Conservation (phyloP, 2,329 filamentous ascomycete species). For the Dryadomyces quercivorus region DNA sequence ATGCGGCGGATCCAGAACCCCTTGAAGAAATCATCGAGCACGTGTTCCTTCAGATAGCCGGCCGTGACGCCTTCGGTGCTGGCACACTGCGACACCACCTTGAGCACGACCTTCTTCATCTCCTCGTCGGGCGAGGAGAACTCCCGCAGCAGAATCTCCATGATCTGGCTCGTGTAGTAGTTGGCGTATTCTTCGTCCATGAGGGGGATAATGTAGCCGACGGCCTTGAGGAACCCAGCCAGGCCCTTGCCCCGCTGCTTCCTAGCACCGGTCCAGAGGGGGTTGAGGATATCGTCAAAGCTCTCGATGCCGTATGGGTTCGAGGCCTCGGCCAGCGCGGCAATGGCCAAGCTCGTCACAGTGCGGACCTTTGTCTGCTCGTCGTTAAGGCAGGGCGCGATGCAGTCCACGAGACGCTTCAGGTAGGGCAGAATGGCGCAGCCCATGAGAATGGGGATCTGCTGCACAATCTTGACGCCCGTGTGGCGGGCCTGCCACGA, state of each 20-base stretch:
- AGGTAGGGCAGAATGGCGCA: conserved; percentile 92
- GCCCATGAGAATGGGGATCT: conserved; percentile 97
- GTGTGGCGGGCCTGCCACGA: conserved; percentile 98
- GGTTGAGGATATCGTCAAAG: conserved; percentile 95
- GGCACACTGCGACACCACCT: conserved; percentile 92
- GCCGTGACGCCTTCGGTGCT: conserved; percentile 91
- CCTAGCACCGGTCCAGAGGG: conserved; percentile 88
- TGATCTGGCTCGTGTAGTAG: conserved; percentile 97
- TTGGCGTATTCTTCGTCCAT: conserved; percentile 99
- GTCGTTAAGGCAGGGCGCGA: conserved; percentile 89
- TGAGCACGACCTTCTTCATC: conserved; percentile 99
- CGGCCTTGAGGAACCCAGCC: conserved; percentile 91
- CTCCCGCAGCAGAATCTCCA: conserved; percentile 93
- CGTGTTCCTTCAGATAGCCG: conserved; percentile 87
- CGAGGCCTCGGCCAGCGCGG: conserved; percentile 86
- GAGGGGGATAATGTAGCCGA: conserved; percentile 93
- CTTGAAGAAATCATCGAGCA: conserved; percentile 95
- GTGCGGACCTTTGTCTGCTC: conserved; percentile 97
- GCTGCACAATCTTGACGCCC: conserved; percentile 97
- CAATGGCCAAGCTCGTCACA: conserved; percentile 88
- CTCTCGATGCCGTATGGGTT: conserved; percentile 99
- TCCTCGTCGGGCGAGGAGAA: conserved; percentile 97
- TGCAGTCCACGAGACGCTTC: conserved; percentile 92
- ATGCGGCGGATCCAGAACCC: conserved; percentile 96
- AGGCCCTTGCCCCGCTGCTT: conserved; percentile 95